A percentile compares a stretch with the other conserved stretches of the same genome.
Evolutionary conservation across 148 eudicot genomes (phyloP).

Genomic region (Chenopodium berlandieri): DNA sequence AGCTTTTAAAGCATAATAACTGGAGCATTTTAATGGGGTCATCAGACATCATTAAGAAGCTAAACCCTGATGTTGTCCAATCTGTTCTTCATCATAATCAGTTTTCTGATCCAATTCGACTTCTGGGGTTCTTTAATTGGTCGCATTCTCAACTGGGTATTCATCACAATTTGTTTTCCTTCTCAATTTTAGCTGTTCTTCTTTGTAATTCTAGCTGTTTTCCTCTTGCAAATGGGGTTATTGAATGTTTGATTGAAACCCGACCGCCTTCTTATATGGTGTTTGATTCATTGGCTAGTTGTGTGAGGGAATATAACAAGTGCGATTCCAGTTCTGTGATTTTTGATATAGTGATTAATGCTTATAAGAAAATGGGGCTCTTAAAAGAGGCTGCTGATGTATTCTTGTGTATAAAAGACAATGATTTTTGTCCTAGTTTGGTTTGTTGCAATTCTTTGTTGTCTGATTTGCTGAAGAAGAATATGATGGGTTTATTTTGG

Average conservation of each 20-base stretch:
- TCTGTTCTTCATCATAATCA: conserved; percentile 53
- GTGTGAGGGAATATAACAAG: conserved; percentile 36
- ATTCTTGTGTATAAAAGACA: conserved; percentile 39
- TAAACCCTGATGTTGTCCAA: conserved; percentile 68
- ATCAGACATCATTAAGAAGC: conserved; percentile 38
- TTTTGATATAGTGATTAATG: conserved; percentile 60
- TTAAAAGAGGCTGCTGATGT: conserved; percentile 57
- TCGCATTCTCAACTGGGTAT: conserved; percentile 49
- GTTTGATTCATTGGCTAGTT: conserved; percentile 43
- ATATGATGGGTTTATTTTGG: conserved; percentile 66
- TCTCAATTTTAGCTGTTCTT: conserved; percentile 47
- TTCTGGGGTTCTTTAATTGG: conserved; percentile 75
- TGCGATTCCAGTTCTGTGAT: conserved; percentile 32
- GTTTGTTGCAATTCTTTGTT: conserved; percentile 69
- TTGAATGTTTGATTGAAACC: conserved; percentile 44
- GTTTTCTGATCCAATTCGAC: conserved; percentile 45
- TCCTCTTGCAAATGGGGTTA: conserved; percentile 42
- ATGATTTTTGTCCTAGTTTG: conserved; percentile 49
- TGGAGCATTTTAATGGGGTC: conserved; percentile 57
- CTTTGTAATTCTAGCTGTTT: conserved; percentile 48
- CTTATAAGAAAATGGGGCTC: conserved; percentile 52
- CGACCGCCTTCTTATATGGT: conserved; percentile 28
- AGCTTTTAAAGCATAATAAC: conserved; percentile 42
- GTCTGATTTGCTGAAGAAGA: conserved; percentile 59
- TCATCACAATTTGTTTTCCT: conserved; percentile 52